Base-by-base conservation (phyloP, 2,329 filamentous ascomycete species). In the Pestalotiopsis sp. region DNA sequence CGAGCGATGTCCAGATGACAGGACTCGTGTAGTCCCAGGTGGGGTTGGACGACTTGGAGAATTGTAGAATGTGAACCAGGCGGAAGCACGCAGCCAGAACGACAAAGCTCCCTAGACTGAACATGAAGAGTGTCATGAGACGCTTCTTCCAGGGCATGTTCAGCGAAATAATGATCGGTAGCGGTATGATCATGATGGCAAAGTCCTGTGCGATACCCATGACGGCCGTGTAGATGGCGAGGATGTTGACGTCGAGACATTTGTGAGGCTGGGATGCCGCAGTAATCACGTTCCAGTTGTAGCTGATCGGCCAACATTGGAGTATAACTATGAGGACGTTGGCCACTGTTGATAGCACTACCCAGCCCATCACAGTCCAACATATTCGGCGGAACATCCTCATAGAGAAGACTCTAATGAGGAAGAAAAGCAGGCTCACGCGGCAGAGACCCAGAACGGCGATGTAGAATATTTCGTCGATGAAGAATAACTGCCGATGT, bases 371-470 rank as follows among this genome's bases (percentile, higher is more conserved):
- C 14, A 69, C 56, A 3, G 68, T 62, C 41, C 61, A 65, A 17
- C 67, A 67, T 12, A 66, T 52, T 25, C 17, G 56, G n/a, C 39
- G 62, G 23, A 72, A 72, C 58, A 69, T 61, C 20, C 14, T n/a
- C 12, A 58, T n/a, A 27, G 67, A n/a, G 27, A 71, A 71, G 64
- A 70, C 63, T 7, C 68, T 65, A 7, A 68, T 56, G 45, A 70
- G 65, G 52, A 72, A 72, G 45, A 69, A 39, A n/a, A 72, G 67
- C 14, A 72, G 56, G 27, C 79, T 75, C 13, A 80, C 67, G 67
- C 81, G 79, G n/a, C 77, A 76, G 20, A 79, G 69, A n/a, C 74
- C 72, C 38, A 79, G 58, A 20, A 69, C 57, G 76, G 38, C 45
- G 14, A 60, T 67, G 41, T 68, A 69, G 9, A 69, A 60, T 20